These are phyloP conservation scores for Tylopilus balloui DNA, from an alignment of 768 basidiomycete genomes.

Conservation along the genomic window DNA sequence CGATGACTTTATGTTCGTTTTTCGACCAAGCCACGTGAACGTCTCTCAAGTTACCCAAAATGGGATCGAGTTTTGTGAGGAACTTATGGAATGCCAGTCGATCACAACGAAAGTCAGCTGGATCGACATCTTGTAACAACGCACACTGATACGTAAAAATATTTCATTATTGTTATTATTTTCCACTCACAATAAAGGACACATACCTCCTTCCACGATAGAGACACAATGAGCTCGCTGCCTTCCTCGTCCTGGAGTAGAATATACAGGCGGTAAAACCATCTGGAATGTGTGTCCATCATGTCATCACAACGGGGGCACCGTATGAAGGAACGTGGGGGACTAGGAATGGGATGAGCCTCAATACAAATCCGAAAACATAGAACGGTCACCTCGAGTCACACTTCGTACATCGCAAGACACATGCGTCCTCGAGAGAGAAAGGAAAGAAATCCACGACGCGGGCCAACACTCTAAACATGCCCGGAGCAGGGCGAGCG, in stretches of 20 bases:
- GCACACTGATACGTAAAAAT: constrained; percentile 32
- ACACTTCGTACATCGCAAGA: constrained; percentile 51
- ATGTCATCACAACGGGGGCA: constrained; percentile 54
- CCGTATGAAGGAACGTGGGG: constrained; percentile 37
- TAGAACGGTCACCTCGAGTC: constrained; percentile 38
- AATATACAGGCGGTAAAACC: constrained; percentile 47
- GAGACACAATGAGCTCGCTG: constrained; percentile 39
- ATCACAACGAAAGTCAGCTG: constrained; percentile 43
- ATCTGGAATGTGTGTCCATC: constrained; percentile 45
- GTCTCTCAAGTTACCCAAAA: constrained; percentile 46
- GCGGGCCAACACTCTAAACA: constrained; percentile 44
- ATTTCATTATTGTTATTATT: not conserved
- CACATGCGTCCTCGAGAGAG: constrained; percentile 43
- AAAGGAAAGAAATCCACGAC: constrained; percentile 55
- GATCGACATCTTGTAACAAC: constrained; percentile 42
- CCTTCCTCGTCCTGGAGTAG: constrained; percentile 49
- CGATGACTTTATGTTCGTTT: constrained; percentile 17
- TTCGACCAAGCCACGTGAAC: constrained; percentile 34
- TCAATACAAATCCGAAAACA: not conserved
- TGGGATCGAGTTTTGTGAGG: constrained; percentile 37
- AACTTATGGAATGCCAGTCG: constrained; percentile 35
- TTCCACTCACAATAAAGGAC: not conserved
- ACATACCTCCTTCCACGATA: constrained; percentile 46
- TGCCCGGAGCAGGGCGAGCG: constrained; percentile 29
- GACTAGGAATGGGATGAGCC: constrained; percentile 31